A percentile compares a stretch with the other conserved stretches of the same genome.
phyloP scores from a whole-genome alignment of 2,329 filamentous ascomycete species.

The Xylariomycetidae sp. region DNA sequence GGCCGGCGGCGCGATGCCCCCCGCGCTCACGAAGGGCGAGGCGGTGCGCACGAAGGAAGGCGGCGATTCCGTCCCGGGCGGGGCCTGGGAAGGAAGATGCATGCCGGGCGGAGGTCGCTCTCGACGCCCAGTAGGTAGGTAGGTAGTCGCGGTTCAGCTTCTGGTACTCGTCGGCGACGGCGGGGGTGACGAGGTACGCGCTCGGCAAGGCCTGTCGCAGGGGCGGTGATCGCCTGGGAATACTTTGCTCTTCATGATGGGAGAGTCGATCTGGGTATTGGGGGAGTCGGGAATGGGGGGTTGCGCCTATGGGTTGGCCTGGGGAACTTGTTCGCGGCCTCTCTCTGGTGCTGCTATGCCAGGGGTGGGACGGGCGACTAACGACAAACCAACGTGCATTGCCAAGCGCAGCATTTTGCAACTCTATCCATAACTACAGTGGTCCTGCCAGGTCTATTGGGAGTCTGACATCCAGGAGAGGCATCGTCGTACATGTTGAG shows the following conservation, averaged over 20 bases:
- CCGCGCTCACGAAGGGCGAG: not conserved
- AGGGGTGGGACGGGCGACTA: too few relatives aligned
- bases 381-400: too few relatives aligned
- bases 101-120: conserved; percentile 1
- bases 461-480: too few relatives aligned
- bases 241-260: conserved; percentile 1
- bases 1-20: not conserved
- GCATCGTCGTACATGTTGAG: too few relatives aligned
- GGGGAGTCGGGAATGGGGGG: too few relatives aligned
- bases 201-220: not conserved
- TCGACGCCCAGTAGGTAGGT: conserved; percentile 1
- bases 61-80: not conserved
- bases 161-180: not conserved
- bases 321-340: too few relatives aligned
- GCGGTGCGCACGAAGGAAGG: not conserved
- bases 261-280: too few relatives aligned
- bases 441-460: too few relatives aligned
- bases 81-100: conserved; percentile 1
- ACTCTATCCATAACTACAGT: too few relatives aligned
- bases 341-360: too few relatives aligned
- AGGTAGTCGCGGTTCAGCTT: not conserved
- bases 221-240: not conserved
- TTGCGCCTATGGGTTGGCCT: too few relatives aligned
- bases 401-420: too few relatives aligned
- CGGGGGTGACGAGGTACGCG: conserved; percentile 1